These are phyloP conservation scores for Auxenochlorella pyrenoidosa DNA, from an alignment of 139 green algal genomes.

Conservation along the genomic window DNA sequence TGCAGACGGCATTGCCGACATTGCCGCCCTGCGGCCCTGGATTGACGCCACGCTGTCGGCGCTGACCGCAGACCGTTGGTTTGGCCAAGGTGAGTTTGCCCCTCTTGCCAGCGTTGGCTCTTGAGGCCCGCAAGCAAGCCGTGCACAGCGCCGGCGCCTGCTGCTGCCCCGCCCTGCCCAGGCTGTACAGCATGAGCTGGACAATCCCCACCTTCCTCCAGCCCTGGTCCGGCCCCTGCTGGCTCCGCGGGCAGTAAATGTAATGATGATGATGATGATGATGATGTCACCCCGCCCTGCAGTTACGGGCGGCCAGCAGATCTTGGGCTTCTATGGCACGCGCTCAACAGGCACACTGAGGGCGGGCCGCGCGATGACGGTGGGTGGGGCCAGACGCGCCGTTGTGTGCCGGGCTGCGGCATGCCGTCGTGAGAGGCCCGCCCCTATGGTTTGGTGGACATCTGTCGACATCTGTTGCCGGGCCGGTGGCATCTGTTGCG, in stretches of 20 bases:
- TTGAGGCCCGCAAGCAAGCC: too few species aligned
- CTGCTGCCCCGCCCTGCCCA: too few species aligned
- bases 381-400: not conserved
- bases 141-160: too few species aligned
- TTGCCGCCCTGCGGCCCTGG: not conserved
- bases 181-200: too few species aligned
- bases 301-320: not conserved
- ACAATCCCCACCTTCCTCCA: not conserved
- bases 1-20: not conserved
- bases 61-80: not conserved
- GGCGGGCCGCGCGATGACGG: not conserved
- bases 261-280: not conserved
- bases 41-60: not conserved
- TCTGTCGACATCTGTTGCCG: too few species aligned
- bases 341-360: not conserved
- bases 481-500: too few species aligned
- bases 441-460: too few species aligned
- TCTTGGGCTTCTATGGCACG: not conserved
- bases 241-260: too few species aligned
- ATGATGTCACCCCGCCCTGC: not conserved
- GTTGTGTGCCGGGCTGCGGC: not conserved
- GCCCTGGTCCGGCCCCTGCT: not conserved
- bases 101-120: too few species aligned
- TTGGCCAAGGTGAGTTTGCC: not conserved
- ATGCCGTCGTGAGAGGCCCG: too few species aligned